Base-by-base conservation (phyloP, 1,284 basidiomycete species). In the Rhodotorula sp. region DNA sequence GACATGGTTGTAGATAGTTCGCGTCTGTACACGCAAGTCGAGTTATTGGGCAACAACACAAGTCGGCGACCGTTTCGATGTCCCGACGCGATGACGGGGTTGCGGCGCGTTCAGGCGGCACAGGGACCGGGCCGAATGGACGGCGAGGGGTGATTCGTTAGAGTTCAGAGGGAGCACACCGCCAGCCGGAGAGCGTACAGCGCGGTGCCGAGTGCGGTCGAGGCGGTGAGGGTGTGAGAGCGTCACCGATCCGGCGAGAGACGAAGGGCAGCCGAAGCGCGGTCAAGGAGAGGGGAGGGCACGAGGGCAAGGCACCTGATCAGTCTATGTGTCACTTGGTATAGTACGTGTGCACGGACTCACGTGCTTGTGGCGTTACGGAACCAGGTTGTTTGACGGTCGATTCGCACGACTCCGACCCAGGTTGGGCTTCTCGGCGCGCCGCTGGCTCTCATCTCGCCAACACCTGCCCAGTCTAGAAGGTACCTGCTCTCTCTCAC, bases 1-100 rank as follows among this genome's bases (percentile, higher is more conserved):
- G 72, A 65, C 70, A 72, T 72, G 19, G 48, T 68, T 28, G 54
- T n/a, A 19, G 19, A 26, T n/a, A 15, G 54, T 28, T 55, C 15
- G 54, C n/a, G 54, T 7, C 10, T 52, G 49, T 19, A 34, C 5
- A 26, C 50, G 31, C 28, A 45, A 60, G 59, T 31, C 59, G 59
- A 48, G 47, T 43, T 43, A 10, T 10, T 10, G 14, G 38, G 38
- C 38, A 43, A 12, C 5, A 4, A 34, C 34, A 34, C 34, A 6
- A 34, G 3, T 34, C 34, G 52, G 18, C 5, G 18, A 54, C 21
- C n/a, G 54, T n/a, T n/a, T 54, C 54, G 28, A 61, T 21, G 47
- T 19, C 15, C 19, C 48, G 15, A 48, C 60, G 23, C 38, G 16
- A 26, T 26, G 23, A 47, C 10, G n/a, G 28, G 12, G 50, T n/a